Conservation (phyloP, 805 yeast genomes). For the Nematodospora valgi region DNA sequence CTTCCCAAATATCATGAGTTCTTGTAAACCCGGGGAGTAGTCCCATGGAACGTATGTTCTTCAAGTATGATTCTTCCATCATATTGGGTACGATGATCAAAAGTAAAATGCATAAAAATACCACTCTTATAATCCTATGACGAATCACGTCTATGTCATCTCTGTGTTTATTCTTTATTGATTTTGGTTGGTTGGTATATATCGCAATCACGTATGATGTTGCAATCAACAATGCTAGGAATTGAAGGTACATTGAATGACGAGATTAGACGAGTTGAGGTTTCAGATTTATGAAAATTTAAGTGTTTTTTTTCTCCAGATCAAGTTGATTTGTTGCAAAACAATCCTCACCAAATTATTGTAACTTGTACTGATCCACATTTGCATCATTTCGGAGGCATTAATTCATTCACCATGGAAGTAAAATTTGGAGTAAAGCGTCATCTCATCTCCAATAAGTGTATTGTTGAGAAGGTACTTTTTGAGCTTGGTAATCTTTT, state of each 20-base stretch:
- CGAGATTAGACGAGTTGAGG: too few species aligned
- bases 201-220: constrained; percentile 45
- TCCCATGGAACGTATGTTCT: constrained; percentile 22
- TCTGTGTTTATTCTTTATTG: constrained; percentile 24
- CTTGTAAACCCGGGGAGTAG: constrained; percentile 31
- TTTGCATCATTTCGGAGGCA: too few species aligned
- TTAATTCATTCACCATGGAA: too few species aligned
- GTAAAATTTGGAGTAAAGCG: too few species aligned
- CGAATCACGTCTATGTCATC: constrained; percentile 43
- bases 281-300: too few species aligned
- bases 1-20: constrained; percentile 9
- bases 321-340: too few species aligned
- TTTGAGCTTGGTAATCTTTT: too few species aligned
- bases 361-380: too few species aligned
- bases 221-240: constrained; percentile 26
- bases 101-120: constrained; percentile 26
- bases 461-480: too few species aligned
- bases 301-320: too few species aligned
- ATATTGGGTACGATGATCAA: constrained; percentile 27
- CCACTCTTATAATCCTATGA: constrained; percentile 37
- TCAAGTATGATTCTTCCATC: constrained; percentile 5
- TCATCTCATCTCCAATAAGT: too few species aligned
- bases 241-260: background rate
- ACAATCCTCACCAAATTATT: too few species aligned
- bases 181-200: constrained; percentile 25